These are phyloP conservation scores for Boletus barrowsii DNA, from an alignment of 768 basidiomycete genomes.

Conservation along the genomic window DNA sequence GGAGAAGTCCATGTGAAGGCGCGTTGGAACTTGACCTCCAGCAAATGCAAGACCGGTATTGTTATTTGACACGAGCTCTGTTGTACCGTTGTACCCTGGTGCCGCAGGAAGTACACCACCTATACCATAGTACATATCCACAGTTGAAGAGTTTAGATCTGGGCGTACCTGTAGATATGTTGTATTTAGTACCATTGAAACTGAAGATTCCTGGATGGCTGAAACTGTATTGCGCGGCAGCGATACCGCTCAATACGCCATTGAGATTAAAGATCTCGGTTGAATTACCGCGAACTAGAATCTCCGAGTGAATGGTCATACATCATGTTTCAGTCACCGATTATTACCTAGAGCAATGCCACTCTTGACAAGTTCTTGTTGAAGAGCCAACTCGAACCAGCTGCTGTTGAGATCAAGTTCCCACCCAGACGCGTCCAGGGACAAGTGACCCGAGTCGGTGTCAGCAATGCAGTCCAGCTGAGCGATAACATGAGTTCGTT, in stretches of 20 bases:
- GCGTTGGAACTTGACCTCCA: constrained; percentile 1
- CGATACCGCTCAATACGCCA: constrained; percentile 14
- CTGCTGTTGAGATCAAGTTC: constrained; percentile 5
- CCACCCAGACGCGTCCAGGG: not conserved
- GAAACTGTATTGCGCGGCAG: constrained; percentile 8
- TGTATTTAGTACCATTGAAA: constrained; percentile 19
- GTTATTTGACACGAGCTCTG: not conserved
- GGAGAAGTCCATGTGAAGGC: not conserved
- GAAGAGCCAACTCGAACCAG: not conserved
- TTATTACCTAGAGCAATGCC: not conserved
- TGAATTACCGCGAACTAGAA: constrained; percentile 11
- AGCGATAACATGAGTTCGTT: not conserved
- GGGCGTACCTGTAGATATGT: constrained; percentile 12
- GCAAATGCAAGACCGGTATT: not conserved
- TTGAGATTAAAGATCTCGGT: constrained; percentile 6
- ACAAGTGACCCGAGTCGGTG: constrained; percentile 2
- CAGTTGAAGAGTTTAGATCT: no score
- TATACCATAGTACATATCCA: not conserved
- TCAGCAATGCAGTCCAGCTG: constrained; percentile 16
- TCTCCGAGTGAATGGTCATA: not conserved
- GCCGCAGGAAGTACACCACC: constrained; percentile 11
- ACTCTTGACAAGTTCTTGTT: not conserved
- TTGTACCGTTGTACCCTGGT: not conserved
- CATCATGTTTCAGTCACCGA: not conserved
- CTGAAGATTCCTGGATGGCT: constrained; percentile 6